phyloP scores from a whole-genome alignment of 1,284 basidiomycete species.

The Sporisorium scitamineum region DNA sequence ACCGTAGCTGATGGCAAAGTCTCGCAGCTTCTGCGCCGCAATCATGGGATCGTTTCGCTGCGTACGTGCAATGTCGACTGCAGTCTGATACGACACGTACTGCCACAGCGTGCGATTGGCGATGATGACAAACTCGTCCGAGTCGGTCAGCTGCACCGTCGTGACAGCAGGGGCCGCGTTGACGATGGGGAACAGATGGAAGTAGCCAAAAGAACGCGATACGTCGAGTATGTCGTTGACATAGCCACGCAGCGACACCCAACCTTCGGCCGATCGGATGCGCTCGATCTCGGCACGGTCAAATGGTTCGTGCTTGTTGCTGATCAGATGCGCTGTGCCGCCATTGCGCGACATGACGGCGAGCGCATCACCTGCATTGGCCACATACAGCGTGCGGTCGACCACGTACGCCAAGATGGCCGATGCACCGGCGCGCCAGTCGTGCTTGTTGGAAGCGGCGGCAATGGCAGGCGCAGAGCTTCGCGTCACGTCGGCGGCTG shows the following conservation, averaged over 20 bases:
- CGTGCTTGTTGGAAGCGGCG: conserved; percentile 52
- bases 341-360: conserved; percentile 86
- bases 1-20: conserved; percentile 96
- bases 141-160: conserved; percentile 79
- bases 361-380: conserved; percentile 88
- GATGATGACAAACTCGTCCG: conserved; percentile 96
- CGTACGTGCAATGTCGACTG: conserved; percentile 92
- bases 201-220: conserved; percentile 93
- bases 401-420: conserved; percentile 88
- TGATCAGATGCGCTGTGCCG: conserved; percentile 81
- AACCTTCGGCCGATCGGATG: conserved; percentile 92
- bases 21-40: conserved; percentile 94
- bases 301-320: conserved; percentile 89
- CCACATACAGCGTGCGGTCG: conserved; percentile 85
- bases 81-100: conserved; percentile 92
- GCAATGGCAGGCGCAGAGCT: conserved; percentile 52
- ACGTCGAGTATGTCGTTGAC: conserved; percentile 93
- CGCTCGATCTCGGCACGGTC: conserved; percentile 85
- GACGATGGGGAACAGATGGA: conserved; percentile 88
- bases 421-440: conserved; percentile 73
- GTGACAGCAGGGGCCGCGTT: conserved; percentile 87
- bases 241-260: conserved; percentile 92
- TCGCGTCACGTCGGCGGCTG: conserved; percentile 34
- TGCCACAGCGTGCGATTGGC: conserved; percentile 95
- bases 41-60: conserved; percentile 90